These are phyloP conservation scores for Penicillium ucsense DNA, from an alignment of 495 filamentous ascomycete species.

Conservation along the genomic window DNA sequence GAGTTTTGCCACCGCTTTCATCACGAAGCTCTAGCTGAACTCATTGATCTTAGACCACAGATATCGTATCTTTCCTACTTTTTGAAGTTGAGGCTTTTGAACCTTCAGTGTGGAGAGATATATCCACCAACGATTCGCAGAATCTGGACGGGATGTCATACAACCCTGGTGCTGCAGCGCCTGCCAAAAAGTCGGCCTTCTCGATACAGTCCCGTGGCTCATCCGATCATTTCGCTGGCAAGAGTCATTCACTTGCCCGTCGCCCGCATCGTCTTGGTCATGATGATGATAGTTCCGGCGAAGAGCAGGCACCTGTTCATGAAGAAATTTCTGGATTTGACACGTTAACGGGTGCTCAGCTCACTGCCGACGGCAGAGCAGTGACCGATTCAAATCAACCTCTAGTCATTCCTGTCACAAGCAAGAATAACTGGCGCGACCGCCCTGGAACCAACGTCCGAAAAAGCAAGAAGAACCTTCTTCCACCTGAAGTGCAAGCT, in stretches of 20 bases:
- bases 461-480: slow-evolving; percentile 42
- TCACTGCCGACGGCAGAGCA: slow-evolving; percentile 29
- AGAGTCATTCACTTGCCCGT: slow-evolving; percentile 20
- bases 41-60: not conserved
- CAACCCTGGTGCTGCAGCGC: slow-evolving; percentile 8
- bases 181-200: slow-evolving; percentile 24
- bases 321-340: slow-evolving; percentile 55
- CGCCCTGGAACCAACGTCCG: slow-evolving; percentile 37
- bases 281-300: slow-evolving; percentile 41
- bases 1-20: slow-evolving; percentile 17
- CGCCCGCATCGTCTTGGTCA: slow-evolving; percentile 27
- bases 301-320: slow-evolving; percentile 25
- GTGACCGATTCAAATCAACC: slow-evolving; percentile 30
- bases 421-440: slow-evolving; percentile 67
- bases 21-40: slow-evolving; percentile 6
- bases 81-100: no score
- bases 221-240: slow-evolving; percentile 6
- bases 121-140: no score
- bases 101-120: no score
- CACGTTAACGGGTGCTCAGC: slow-evolving; percentile 42
- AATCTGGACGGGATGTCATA: no score
- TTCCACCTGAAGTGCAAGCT: slow-evolving; percentile 44
- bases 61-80: not conserved
- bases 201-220: slow-evolving; percentile 23
- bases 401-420: slow-evolving; percentile 55